Percentiles rank a stretch among this genome's conserved stretches.
Evolutionary conservation across 2,329 filamentous ascomycete species (phyloP).

Genomic region (Decorospora gaudefroyi): DNA sequence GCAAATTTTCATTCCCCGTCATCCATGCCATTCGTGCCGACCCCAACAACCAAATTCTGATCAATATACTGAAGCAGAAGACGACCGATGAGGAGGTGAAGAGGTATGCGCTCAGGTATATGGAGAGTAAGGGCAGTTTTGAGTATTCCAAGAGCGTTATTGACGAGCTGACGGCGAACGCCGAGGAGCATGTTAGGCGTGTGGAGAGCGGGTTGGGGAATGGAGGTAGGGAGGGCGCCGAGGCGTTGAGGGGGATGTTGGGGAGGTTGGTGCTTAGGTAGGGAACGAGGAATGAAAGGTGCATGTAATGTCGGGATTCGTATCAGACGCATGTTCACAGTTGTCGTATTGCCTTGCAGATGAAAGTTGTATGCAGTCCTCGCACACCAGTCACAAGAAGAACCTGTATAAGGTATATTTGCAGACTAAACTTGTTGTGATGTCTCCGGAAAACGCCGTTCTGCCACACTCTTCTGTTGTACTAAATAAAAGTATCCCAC

Average conservation of each 20-base stretch:
- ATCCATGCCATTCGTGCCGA: constrained; percentile 88
- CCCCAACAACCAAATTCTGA: constrained; percentile 73
- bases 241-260: constrained; percentile 49
- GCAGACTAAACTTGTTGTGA: too few relatives aligned
- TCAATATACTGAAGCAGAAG: constrained; percentile 92
- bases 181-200: constrained; percentile 50
- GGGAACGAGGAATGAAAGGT: neutral
- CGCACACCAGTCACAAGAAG: neutral
- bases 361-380: neutral
- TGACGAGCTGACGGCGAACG: constrained; percentile 51
- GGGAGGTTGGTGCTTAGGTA: constrained; percentile 47
- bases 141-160: constrained; percentile 73
- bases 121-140: constrained; percentile 89
- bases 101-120: constrained; percentile 84
- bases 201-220: constrained; percentile 47
- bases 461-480: too few relatives aligned
- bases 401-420: neutral
- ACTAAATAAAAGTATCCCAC: too few relatives aligned
- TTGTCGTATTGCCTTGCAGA: neutral
- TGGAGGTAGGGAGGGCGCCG: constrained; percentile 45
- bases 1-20: constrained; percentile 94
- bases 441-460: too few relatives aligned
- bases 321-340: neutral
- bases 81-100: constrained; percentile 86
- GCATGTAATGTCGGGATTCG: neutral